phyloP scores from a whole-genome alignment of 352 stramenopile genomes.

The Globisporangium heterothallicum region DNA sequence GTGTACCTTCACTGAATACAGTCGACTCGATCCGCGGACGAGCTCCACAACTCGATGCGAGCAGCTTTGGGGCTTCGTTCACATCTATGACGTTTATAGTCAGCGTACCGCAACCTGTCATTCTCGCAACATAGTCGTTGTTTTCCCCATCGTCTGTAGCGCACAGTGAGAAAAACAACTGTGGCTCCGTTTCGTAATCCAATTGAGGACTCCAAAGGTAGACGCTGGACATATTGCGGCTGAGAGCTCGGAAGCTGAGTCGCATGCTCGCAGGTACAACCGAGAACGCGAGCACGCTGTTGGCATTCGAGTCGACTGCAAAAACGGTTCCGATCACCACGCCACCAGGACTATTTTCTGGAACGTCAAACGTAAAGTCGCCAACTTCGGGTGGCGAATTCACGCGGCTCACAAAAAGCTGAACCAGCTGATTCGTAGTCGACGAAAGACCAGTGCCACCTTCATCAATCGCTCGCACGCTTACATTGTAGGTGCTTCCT shows the following conservation, averaged over 20 bases:
- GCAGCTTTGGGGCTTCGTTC: constrained; percentile 33
- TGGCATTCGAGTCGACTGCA: constrained; percentile 25
- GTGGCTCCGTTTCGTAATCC: constrained; percentile 32
- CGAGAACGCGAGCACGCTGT: constrained; percentile 38
- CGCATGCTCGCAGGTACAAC: constrained; percentile 20
- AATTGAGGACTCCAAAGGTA: constrained; percentile 23
- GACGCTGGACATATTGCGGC: constrained; percentile 22
- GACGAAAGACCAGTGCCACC: background rate
- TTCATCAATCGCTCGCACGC: constrained; percentile 6
- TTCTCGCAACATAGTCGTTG: constrained; percentile 37
- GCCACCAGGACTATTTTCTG: constrained; percentile 12
- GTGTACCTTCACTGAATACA: constrained; percentile 4
- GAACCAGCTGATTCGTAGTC: constrained; percentile 6
- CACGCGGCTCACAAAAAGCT: constrained; percentile 3
- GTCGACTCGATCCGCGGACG: constrained; percentile 1
- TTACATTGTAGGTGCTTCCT: background rate
- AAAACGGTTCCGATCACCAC: constrained; percentile 27
- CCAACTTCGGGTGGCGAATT: constrained; percentile 3
- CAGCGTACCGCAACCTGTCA: constrained; percentile 42
- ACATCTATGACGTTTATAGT: constrained; percentile 29
- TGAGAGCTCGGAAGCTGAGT: constrained; percentile 24
- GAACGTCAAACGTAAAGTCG: constrained; percentile 4
- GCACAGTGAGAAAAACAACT: constrained; percentile 31
- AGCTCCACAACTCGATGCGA: constrained; percentile 2
- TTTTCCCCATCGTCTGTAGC: constrained; percentile 41